Evolutionary conservation across 148 eudicot species (phyloP).

Genomic region (Cornus kousa): DNA sequence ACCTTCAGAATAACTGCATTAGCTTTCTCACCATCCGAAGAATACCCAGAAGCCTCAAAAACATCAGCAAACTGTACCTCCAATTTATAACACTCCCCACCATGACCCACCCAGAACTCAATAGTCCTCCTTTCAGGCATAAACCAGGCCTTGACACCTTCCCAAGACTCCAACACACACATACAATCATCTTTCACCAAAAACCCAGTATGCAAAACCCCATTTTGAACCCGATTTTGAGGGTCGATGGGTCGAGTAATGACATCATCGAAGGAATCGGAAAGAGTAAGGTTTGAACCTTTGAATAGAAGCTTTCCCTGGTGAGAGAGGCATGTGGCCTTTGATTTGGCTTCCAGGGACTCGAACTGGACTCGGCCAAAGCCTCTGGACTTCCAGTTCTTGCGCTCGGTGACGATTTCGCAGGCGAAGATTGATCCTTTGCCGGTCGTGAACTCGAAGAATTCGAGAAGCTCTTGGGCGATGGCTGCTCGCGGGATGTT

Average conservation of each 20-base stretch:
- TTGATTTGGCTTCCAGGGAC: conserved; percentile 49
- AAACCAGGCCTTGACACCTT: conserved; percentile 52
- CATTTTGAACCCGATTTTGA: conserved; percentile 36
- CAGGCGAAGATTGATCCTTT: conserved; percentile 56
- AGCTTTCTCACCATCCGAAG: conserved; percentile 35
- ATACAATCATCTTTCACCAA: conserved; percentile 42
- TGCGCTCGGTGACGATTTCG: conserved; percentile 68
- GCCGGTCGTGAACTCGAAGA: conserved; percentile 51
- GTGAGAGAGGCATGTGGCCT: conserved; percentile 33
- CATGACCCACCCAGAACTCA: conserved; percentile 50
- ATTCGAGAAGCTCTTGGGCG: conserved; percentile 56
- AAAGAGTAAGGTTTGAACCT: conserved; percentile 43
- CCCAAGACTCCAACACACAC: conserved; percentile 68
- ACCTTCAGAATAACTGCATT: conserved; percentile 80
- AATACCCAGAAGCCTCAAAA: conserved; percentile 54
- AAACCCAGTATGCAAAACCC: conserved; percentile 58
- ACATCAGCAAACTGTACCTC: conserved; percentile 77
- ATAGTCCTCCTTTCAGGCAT: conserved; percentile 63
- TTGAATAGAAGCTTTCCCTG: conserved; percentile 46
- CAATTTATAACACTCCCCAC: conserved; percentile 47
- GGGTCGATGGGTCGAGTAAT: conserved; percentile 56
- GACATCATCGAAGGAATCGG: conserved; percentile 56
- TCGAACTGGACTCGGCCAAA: conserved; percentile 79
- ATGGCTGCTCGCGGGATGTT: conserved; percentile 69
- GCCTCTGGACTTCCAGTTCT: conserved; percentile 83